Evolutionary conservation across 352 stramenopile species (phyloP), one percentile per base, ranked within the genome.

Genomic region (Phytophthora tubulina): DNA sequence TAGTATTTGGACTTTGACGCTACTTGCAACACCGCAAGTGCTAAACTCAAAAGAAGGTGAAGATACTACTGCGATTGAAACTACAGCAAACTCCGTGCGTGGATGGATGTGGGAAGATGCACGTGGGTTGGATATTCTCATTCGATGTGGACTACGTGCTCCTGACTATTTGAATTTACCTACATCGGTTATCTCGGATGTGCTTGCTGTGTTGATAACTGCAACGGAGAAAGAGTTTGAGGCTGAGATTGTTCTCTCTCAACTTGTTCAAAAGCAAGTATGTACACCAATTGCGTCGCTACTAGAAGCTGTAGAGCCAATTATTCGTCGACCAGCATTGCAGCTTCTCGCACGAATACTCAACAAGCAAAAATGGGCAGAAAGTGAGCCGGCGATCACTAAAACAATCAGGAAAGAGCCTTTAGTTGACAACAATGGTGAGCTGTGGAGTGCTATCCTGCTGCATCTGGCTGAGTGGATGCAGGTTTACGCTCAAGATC

Each of bases 391-490:
- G 4, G 31, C 48, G 51, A 15, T 11, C 17, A 33, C 45, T 3
- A 41, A 11, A 17, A 38, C 15, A 45, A 4, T 11, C 13, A 15
- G 17, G 21, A 42, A 46, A 58, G 21, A 27, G 7, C 14, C 44
- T 3, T 42, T 42, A 11, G 10, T 38, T 6, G 36, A 35, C 7
- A 4, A 15, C 15, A 52, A 30, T 3, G 41, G 54, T 15, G 82
- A 91, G 17, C 51, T 72, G 8, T 93, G 85, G 86, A 53, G 66
- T 1, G 31, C 17, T 6, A 65, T 93, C 2, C 63, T 92, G 7
- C 48, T 73, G 7, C 72, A 90, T 38, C 51, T 92, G n/a, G 72
- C 86, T 15, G 86, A 93, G 62, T 93, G 86, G 86, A 91, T 93
- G 79, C 80, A 92, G 35, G 76, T 93, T 9, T 92, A 85, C 32